Evolutionary conservation across 768 basidiomycete genomes (phyloP).

Genomic region (Xanthoconium stramineum): DNA sequence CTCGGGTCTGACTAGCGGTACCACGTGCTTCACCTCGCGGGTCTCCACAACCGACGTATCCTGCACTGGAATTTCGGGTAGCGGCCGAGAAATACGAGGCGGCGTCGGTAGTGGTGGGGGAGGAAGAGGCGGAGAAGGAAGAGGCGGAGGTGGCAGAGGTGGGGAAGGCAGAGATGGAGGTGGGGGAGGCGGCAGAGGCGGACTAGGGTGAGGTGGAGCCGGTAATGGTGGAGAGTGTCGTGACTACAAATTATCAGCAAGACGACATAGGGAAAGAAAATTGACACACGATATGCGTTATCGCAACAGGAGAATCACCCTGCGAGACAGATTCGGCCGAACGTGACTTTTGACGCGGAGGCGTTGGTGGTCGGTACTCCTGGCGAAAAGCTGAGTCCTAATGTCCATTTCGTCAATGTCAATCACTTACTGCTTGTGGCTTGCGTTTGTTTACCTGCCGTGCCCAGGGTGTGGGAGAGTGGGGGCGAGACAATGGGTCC

Average conservation of each 20-base stretch:
- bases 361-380: conserved; percentile 60
- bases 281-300: conserved; percentile 25
- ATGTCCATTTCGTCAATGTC: not conserved
- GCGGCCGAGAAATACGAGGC: conserved; percentile 26
- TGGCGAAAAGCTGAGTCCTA: conserved; percentile 18
- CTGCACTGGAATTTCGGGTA: conserved; percentile 29
- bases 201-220: conserved; percentile 15
- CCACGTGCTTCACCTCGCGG: conserved; percentile 17
- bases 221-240: conserved; percentile 25
- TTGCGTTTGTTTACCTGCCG: conserved; percentile 25
- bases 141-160: conserved; percentile 17
- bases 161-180: conserved; percentile 17
- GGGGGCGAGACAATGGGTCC: conserved; percentile 33
- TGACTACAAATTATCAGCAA: conserved; percentile 17
- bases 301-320: conserved; percentile 30
- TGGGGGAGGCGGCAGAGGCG: conserved; percentile 25
- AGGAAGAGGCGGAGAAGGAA: conserved; percentile 25
- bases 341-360: conserved; percentile 39
- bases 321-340: conserved; percentile 29
- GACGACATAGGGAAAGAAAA: conserved; percentile 1
- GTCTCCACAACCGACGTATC: conserved; percentile 12
- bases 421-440: conserved; percentile 24
- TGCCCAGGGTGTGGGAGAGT: conserved; percentile 36
- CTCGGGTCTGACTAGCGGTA: conserved; percentile 18
- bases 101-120: conserved; percentile 27